These are phyloP conservation scores for Chloris gayana DNA, from an alignment of 176 grass and related monocot genomes.

Conservation along the genomic window DNA sequence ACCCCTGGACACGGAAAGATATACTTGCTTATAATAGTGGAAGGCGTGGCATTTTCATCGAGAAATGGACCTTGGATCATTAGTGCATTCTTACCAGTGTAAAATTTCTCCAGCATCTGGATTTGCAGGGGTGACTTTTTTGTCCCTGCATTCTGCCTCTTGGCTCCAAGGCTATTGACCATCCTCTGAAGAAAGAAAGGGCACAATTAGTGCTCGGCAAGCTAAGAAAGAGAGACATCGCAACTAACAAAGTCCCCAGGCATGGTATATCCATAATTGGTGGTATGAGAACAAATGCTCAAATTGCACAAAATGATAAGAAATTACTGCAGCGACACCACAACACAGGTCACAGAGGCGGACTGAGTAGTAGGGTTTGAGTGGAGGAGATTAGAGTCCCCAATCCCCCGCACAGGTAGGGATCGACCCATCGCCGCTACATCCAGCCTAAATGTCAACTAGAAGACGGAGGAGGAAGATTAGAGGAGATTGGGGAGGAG, in stretches of 20 bases:
- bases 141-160: slow-evolving; percentile 47
- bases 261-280: neutral
- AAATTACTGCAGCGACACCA: neutral
- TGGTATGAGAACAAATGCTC: neutral
- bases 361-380: neutral
- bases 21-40: slow-evolving; percentile 14
- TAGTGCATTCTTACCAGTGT: slow-evolving; percentile 56
- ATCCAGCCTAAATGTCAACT: neutral
- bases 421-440: neutral
- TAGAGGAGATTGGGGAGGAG: neutral
- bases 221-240: neutral
- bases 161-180: slow-evolving; percentile 12
- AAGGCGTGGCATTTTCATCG: neutral
- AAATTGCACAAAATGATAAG: neutral
- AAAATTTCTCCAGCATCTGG: slow-evolving; percentile 74
- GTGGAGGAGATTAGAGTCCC: neutral
- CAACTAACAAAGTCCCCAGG: neutral
- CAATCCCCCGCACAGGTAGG: neutral
- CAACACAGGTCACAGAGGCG: neutral
- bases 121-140: slow-evolving; percentile 80
- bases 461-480: neutral
- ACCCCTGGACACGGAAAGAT: slow-evolving; percentile 47
- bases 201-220: slow-evolving; percentile 10
- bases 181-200: slow-evolving; percentile 36
- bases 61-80: slow-evolving; percentile 1